phyloP scores from a whole-genome alignment of 495 filamentous ascomycete species.

The Patellaria atrata region DNA sequence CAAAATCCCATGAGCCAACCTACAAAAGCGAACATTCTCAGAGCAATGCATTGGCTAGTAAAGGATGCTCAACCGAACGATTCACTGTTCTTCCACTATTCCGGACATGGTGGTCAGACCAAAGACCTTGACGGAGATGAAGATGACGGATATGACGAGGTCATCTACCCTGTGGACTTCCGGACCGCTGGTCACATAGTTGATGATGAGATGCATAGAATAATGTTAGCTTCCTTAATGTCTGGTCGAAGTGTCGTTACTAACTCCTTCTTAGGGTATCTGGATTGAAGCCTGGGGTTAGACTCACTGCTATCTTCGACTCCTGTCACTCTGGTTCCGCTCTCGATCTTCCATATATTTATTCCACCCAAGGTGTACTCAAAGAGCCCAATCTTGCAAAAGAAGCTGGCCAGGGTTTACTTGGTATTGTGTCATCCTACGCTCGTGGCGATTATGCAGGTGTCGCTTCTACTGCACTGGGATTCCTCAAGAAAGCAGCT shows the following conservation, averaged over 20 bases:
- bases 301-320: constrained; percentile 95
- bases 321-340: constrained; percentile 98
- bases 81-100: constrained; percentile 97
- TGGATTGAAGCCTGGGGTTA: constrained; percentile 66
- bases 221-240: constrained; percentile 44
- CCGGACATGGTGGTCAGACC: constrained; percentile 95
- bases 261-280: constrained; percentile 36
- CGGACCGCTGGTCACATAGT: constrained; percentile 81
- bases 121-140: constrained; percentile 89
- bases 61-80: constrained; percentile 91
- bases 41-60: constrained; percentile 97
- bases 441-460: constrained; percentile 77
- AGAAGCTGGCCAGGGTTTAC: constrained; percentile 86
- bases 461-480: constrained; percentile 65
- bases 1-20: constrained; percentile 95
- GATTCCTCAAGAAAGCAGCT: constrained; percentile 88
- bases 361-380: constrained; percentile 81
- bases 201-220: constrained; percentile 96
- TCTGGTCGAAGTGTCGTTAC: background rate
- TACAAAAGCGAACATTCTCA: constrained; percentile 86
- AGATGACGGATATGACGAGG: constrained; percentile 92
- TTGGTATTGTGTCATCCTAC: constrained; percentile 80
- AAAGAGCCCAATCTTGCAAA: constrained; percentile 98
- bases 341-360: constrained; percentile 92
- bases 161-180: constrained; percentile 96